Conservation (phyloP, 768 basidiomycete species). For the Gloeostereum incarnatum region DNA sequence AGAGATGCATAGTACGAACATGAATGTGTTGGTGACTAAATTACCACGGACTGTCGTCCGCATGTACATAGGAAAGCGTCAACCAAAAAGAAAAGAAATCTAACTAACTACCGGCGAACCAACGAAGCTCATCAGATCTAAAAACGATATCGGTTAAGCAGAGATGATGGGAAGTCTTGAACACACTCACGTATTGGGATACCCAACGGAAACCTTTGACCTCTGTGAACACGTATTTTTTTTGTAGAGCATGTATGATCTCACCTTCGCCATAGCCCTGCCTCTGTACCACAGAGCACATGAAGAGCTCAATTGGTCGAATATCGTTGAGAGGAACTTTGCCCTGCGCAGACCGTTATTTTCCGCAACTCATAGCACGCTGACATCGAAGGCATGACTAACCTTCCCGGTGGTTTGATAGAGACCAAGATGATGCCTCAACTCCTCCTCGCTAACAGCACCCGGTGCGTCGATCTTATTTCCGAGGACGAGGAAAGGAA, state of each 20-base stretch:
- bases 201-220: slow-evolving; percentile 94
- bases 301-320: slow-evolving; percentile 97
- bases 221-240: slow-evolving; percentile 8
- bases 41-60: no score
- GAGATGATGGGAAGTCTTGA: no score
- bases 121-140: no score
- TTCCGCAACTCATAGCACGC: background rate
- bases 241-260: slow-evolving; percentile 7
- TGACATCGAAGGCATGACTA: slow-evolving; percentile 8
- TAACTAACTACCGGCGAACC: no score
- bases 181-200: slow-evolving; percentile 93
- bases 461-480: slow-evolving; percentile 99
- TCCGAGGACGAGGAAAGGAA: slow-evolving; percentile 96
- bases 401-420: slow-evolving; percentile 99
- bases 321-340: slow-evolving; percentile 96
- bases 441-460: slow-evolving; percentile 95
- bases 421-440: slow-evolving; percentile 89
- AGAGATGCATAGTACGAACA: no score
- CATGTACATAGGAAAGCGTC: no score
- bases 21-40: slow-evolving; percentile 2
- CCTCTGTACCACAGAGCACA: slow-evolving; percentile 99
- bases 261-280: slow-evolving; percentile 96
- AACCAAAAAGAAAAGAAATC: no score
- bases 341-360: slow-evolving; percentile 42
- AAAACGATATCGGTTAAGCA: no score